Evolutionary conservation across 1,139 yeast genomes (phyloP), one percentile per base, ranked within the genome.

Genomic region (Geotrichum restrictum): DNA sequence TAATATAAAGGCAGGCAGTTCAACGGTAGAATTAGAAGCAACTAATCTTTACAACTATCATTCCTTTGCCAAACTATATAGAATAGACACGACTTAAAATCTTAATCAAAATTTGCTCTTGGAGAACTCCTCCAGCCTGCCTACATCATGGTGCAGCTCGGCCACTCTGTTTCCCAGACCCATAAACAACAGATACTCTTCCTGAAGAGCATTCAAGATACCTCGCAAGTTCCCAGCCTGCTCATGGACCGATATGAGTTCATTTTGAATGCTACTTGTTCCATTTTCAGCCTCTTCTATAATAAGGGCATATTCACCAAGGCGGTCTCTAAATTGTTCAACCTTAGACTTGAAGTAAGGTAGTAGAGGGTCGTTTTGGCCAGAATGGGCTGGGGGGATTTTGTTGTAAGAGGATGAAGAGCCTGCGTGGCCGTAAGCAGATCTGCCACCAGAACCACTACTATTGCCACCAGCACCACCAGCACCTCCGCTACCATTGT

Each of bases 111-210:
- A 11, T 11, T 21, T 21, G 19, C 18, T 13, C 45, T 31, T 44
- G 36, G 19, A 41, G 37, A 24, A 46, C 31, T 49, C 47, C 33
- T 66, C 72, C 8, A 68, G 62, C 41, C 75, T 70, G 58, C 76
- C 80, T 1, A 84, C 83, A 54, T 81, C 82, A 61, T 85, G 89
- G 69, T 93, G 98, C 51, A 88, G 72, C 63, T 86, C 95, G 1
- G 98, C 98, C 64, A 91, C 83, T 34, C 83, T 79, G 69, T 89
- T 95, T 55, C 96, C 91, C 49, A 89, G 76, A 62, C 89, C 95
- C 91, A 93, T 87, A 69, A 91, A 91, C 58, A 91, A 74, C 53
- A 77, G 75, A 68, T 88, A 88, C 70, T 91, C 97, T 60, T 85
- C 88, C 60, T 83, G 82, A 32, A 93, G 76, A 0, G 95, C 85